Percentiles rank a stretch among this genome's conserved stretches.
These are phyloP conservation scores for Crinitomyces ghanaensis DNA, from an alignment of 805 yeast genomes.

Conservation along the genomic window DNA sequence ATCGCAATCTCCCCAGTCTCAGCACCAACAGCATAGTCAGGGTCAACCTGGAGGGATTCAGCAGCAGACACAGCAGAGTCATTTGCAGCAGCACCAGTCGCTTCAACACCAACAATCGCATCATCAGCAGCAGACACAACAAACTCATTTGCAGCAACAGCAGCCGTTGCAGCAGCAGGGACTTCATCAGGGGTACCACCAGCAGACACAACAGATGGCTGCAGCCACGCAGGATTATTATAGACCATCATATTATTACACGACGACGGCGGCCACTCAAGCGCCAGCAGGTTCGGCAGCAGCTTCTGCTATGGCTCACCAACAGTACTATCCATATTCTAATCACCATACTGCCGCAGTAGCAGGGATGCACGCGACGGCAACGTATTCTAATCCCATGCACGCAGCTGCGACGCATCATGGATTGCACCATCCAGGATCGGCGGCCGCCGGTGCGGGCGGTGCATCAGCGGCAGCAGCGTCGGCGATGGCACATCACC, in stretches of 20 bases:
- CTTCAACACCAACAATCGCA: constrained; percentile 13
- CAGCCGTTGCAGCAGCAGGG: constrained; percentile 9
- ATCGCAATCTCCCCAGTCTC: too few species aligned
- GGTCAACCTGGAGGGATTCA: too few species aligned
- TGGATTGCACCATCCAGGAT: not conserved
- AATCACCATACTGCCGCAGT: too few species aligned
- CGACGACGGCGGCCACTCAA: constrained; percentile 6
- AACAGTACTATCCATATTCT: constrained; percentile 10
- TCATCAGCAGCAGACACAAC: constrained; percentile 10
- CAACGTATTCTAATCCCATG: too few species aligned
- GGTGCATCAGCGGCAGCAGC: constrained; percentile 5
- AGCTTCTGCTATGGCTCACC: constrained; percentile 7
- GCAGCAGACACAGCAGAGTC: too few species aligned
- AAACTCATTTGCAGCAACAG: constrained; percentile 4
- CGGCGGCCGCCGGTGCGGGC: too few species aligned
- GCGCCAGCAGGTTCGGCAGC: constrained; percentile 8
- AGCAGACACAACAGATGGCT: too few species aligned
- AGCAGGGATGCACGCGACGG: too few species aligned
- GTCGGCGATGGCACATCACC: constrained; percentile 1
- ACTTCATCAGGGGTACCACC: constrained; percentile 5
- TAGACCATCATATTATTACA: too few species aligned
- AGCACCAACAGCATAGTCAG: too few species aligned
- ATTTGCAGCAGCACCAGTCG: constrained; percentile 13
- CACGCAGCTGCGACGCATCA: constrained; percentile 3
- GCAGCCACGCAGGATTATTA: too few species aligned